Percentiles rank a stretch among this genome's conserved stretches.
Evolutionary conservation across 1,284 basidiomycete species (phyloP).

Genomic region (Cutaneotrichosporon arboriforme): DNA sequence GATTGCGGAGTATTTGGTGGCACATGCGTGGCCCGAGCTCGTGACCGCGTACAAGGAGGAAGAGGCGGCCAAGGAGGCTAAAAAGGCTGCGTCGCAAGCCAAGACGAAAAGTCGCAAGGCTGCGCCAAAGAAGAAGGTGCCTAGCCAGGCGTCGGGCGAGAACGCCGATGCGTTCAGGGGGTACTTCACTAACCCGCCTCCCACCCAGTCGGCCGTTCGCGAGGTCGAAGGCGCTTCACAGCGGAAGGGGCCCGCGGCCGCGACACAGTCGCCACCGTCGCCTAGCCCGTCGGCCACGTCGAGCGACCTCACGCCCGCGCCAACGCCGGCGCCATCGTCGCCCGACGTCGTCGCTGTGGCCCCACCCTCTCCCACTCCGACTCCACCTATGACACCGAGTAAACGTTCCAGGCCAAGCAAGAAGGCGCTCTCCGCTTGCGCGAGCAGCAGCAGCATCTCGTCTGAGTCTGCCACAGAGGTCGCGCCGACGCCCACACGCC

Average conservation of each 20-base stretch:
- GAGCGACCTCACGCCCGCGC: background rate
- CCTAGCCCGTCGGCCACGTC: background rate
- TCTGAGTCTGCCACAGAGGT: background rate
- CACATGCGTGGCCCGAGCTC: constrained; percentile 31
- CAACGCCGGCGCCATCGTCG: background rate
- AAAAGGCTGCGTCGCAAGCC: background rate
- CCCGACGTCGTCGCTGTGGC: background rate
- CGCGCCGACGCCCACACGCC: too few species aligned
- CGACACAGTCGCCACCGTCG: background rate
- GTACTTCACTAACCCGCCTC: background rate
- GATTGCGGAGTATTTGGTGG: constrained; percentile 33
- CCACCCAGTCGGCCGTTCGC: background rate
- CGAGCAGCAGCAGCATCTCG: background rate
- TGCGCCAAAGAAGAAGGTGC: background rate
- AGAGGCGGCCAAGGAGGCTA: constrained; percentile 18
- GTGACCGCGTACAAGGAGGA: constrained; percentile 25
- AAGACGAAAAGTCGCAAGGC: background rate
- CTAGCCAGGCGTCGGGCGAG: background rate
- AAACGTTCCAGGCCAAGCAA: background rate
- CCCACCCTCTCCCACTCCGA: background rate
- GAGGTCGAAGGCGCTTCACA: background rate
- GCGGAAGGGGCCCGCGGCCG: too few species aligned
- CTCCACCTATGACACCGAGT: background rate
- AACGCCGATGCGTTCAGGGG: background rate
- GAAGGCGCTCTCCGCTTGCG: background rate